Evolutionary conservation across 2,329 filamentous ascomycete species (phyloP), one percentile per base, ranked within the genome.

Genomic region (Remersonia thermophila): DNA sequence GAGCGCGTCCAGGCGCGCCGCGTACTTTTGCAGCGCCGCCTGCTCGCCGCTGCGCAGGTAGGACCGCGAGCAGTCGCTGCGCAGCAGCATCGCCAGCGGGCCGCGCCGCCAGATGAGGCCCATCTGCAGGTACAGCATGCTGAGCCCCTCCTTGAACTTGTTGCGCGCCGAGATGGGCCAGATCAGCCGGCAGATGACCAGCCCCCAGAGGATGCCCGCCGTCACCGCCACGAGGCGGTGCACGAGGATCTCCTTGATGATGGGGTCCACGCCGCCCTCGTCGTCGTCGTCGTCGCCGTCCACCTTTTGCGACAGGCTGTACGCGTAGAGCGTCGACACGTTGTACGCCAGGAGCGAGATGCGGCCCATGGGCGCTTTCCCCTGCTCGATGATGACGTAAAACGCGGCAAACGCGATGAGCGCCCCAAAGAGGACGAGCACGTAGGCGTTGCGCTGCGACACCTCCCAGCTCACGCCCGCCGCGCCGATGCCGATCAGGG

Each of bases 311-410:
- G 82, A 80, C 8, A 96, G 68, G 36, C 83, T 91, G 60, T 96
- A 98, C 8, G 87, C 85, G 55, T 98, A 98, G 3, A 98, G 69
- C 7, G 85, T 85, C 13, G 84, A 89, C 30, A 98, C 77, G 53
- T 98, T 98, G 66, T 96, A 98, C 1, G 89, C 93, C 31, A 98
- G 71, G 53, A 96, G 73, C 43, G 93, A 91, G 54, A 95, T 96
- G 35, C 91, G 79, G 29, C 87, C 89, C 59, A 96, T 80, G 1
- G 89, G 86, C 0, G 83, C 87, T 55, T 89, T 89, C 30, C 81
- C 80, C 51, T 77, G 71, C 18, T 80, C 83, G 36, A 96, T 65
- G 46, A 93, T 95, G 51, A 95, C 78, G 57, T 89, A 93, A 52
- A 93, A 93, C 48, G 84, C 91, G 53, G 77, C 80, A 23, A 87